Evolutionary conservation across 352 stramenopile genomes (phyloP), one percentile per base, ranked within the genome.

Genomic region (Thraustochytrium striatum): DNA sequence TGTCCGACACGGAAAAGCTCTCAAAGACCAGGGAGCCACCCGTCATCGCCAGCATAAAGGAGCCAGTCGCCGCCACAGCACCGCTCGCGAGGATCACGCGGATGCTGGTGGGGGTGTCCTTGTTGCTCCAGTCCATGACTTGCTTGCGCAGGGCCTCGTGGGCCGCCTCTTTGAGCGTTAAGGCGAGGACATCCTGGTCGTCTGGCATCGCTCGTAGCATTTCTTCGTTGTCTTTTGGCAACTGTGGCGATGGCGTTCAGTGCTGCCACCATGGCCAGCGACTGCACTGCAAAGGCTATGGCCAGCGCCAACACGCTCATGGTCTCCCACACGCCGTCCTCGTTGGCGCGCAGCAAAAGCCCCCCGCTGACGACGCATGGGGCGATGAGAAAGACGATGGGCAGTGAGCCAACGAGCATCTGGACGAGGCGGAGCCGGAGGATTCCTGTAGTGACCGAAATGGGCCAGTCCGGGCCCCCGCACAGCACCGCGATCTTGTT

Each of bases 401-500:
- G 87, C 32, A 86, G 59, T 38, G 86, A 88, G 53, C 87, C 87
- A 25, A 90, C 3, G 38, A 90, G 78, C 55, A 89, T 88, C 36
- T 83, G 86, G 41, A 83, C 43, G 13, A 90, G 75, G 19, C 68
- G 69, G 33, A 89, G 65, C 30, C 73, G 53, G 78, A 90, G 84
- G 33, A 90, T 87, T 33, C 86, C 86, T 59, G 85, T 88, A 9
- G 87, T 62, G 2, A 90, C 86, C 0, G 73, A 85, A 35, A 85
- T 89, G 35, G 83, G 84, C 85, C 82, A 88, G 83, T 88, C 87
- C 28, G 87, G 87, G 36, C 87, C 87, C 57, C 87, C 87, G 55
- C 87, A 84, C 39, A 90, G 73, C 57, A 90, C 86, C 13, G 78
- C 52, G 32, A 61, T 38, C 41, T 70, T 70, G 59, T 38, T 33